phyloP scores from a whole-genome alignment of 2,329 filamentous ascomycete genomes.

The Amylocarpus encephaloides region DNA sequence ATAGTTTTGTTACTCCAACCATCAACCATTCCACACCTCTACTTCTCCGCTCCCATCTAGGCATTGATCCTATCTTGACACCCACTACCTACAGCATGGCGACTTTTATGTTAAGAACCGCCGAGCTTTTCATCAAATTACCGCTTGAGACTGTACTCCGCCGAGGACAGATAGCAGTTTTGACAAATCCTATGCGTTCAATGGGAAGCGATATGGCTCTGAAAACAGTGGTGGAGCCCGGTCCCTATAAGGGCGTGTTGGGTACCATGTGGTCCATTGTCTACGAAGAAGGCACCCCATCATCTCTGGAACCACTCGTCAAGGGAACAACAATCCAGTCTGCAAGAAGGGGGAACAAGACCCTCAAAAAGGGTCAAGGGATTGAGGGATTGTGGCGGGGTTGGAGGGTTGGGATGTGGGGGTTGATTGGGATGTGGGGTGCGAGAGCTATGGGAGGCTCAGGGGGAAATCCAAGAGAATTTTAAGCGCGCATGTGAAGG shows the following conservation, averaged over 20 bases:
- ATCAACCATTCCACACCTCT: constrained; percentile 79
- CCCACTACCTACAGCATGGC: constrained; percentile 76
- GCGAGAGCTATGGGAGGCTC: constrained; percentile 26
- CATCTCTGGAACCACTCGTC: constrained; percentile 1
- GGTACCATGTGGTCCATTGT: constrained; percentile 87
- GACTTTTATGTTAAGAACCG: constrained; percentile 73
- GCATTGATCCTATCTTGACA: constrained; percentile 74
- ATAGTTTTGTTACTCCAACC: constrained; percentile 77
- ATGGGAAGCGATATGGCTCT: constrained; percentile 33
- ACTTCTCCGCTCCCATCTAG: constrained; percentile 75
- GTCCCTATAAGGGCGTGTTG: constrained; percentile 77
- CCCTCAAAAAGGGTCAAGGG: constrained; percentile 42
- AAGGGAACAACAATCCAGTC: not conserved
- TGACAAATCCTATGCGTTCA: constrained; percentile 33
- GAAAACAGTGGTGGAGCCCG: constrained; percentile 73
- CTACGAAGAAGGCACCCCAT: constrained; percentile 63
- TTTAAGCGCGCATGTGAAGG: constrained; percentile 8
- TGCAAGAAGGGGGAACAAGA: constrained; percentile 13
- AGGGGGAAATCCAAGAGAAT: constrained; percentile 28
- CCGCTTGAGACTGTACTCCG: constrained; percentile 89
- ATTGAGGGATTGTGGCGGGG: constrained; percentile 50
- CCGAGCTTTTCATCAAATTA: constrained; percentile 78
- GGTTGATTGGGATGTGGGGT: constrained; percentile 49
- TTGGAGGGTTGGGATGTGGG: constrained; percentile 53
- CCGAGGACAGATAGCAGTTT: constrained; percentile 74